Conservation (phyloP, 2,329 filamentous ascomycete species). For the Colletotrichum sp. region DNA sequence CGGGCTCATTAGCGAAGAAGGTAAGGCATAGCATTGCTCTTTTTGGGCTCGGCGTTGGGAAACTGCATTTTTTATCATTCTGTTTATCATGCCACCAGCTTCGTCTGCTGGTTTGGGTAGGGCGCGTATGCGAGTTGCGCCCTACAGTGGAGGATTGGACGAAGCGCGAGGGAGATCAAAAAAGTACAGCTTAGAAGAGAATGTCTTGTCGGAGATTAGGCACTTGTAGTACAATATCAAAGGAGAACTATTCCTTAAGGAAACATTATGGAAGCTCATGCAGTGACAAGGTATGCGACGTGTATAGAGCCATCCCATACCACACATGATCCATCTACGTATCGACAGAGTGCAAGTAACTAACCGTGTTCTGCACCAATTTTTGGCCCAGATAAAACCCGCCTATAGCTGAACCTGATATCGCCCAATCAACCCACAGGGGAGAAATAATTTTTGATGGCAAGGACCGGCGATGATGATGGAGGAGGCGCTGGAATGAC, state of each 20-base stretch:
- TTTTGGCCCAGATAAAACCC: background rate
- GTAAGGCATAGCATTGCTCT: constrained; percentile 23
- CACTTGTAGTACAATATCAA: background rate
- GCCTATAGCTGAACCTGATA: background rate
- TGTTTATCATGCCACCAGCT: background rate
- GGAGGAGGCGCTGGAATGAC: background rate
- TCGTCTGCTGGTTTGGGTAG: background rate
- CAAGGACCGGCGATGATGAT: background rate
- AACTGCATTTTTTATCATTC: background rate
- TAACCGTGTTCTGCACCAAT: background rate
- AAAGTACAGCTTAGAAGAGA: background rate
- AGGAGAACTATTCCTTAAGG: background rate
- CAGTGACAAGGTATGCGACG: background rate
- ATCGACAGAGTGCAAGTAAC: background rate
- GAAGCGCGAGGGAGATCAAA: background rate
- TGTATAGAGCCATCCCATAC: background rate
- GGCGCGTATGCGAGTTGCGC: background rate
- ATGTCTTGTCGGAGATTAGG: background rate
- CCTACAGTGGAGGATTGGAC: background rate
- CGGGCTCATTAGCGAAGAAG: constrained; percentile 10
- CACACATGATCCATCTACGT: background rate
- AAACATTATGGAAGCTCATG: background rate
- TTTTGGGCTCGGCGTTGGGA: constrained; percentile 9
- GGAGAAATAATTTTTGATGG: background rate
- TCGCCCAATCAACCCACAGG: background rate